Evolutionary conservation across 116 monocot species (phyloP).

Genomic region (Dioscorea cayenensis): DNA sequence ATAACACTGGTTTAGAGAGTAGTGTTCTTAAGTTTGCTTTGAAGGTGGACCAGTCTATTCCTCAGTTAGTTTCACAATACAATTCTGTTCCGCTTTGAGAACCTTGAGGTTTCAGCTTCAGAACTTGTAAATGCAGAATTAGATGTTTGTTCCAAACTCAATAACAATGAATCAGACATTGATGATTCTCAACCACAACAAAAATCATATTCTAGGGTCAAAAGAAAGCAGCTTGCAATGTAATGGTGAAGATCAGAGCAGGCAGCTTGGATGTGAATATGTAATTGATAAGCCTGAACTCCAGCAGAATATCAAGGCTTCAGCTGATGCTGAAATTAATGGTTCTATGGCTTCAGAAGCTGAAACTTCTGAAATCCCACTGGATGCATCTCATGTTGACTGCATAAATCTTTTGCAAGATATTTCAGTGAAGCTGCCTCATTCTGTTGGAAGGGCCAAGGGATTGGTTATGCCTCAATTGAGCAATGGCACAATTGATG

Average conservation of each 20-base stretch:
- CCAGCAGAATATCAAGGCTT: not conserved
- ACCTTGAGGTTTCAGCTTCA: constrained; percentile 7
- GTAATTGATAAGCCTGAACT: not conserved
- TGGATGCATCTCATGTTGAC: not conserved
- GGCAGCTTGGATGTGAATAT: not conserved
- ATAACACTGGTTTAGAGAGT: not conserved
- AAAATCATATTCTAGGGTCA: not conserved
- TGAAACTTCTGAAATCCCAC: not conserved
- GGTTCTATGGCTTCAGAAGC: not conserved
- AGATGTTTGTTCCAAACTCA: not conserved
- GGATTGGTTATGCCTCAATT: not conserved
- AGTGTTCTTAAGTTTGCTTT: constrained; percentile 1
- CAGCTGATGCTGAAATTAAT: not conserved
- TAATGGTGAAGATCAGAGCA: not conserved
- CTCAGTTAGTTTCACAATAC: not conserved
- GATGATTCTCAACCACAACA: not conserved
- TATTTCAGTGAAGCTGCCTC: not conserved
- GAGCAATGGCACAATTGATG: not conserved
- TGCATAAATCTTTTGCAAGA: not conserved
- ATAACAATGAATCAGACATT: not conserved
- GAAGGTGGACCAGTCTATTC: not conserved
- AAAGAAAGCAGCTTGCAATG: not conserved
- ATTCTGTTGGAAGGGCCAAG: not conserved
- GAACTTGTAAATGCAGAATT: not conserved
- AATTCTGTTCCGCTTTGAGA: constrained; percentile 1